Base-by-base conservation (phyloP, 75 land plant species). In the Pinus albicaulis region DNA sequence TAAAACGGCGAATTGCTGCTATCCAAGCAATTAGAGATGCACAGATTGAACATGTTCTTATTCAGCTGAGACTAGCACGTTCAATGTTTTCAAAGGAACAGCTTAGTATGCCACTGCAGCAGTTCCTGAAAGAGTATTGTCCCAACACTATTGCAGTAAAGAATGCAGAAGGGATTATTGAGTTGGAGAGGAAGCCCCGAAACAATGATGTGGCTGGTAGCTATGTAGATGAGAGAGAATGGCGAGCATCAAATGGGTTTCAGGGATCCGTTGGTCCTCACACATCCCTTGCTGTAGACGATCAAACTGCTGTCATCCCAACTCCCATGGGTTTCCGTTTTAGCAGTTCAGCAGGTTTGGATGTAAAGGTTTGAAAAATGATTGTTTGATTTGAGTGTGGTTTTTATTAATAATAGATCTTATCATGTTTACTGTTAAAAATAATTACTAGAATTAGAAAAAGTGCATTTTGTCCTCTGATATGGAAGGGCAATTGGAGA, bases 21-120 rank as follows among this genome's bases (percentile, higher is more conserved):
- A 82, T 88, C 55, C 79, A 80, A 72, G 92, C 91, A 36, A 83
- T 90, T 23, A 56, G 87, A 55, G 91, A 88, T 69, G 80, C 84
- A 55, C 90, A 90, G 69, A 82, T 80, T 34, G 86, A 86, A 65
- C 80, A 74, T 24, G 59, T 85, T 63, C 56, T 80, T 38, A 86
- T 84, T 44, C 48, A 61, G 57, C n/a, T 92, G 59, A 83, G 83
- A 15, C 57, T 88, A 25, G 81, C 87, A 4, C 84, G 86, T 16
- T 88, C 89, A 16, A 80, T 78, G 74, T 71, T 88, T 20, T 86
- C 23, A 56, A 71, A 90, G 63, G 86, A 90, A 65, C 87, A 88
- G 28, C 79, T 79, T 25, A 48, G 70, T 38, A 86, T 84, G 61
- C 89, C 89, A 20, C 76, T 82, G 15, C 34, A 71, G 28, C 75